Evolutionary conservation across 2,329 filamentous ascomycete species (phyloP).

Genomic region (Corinectria fuckeliana): DNA sequence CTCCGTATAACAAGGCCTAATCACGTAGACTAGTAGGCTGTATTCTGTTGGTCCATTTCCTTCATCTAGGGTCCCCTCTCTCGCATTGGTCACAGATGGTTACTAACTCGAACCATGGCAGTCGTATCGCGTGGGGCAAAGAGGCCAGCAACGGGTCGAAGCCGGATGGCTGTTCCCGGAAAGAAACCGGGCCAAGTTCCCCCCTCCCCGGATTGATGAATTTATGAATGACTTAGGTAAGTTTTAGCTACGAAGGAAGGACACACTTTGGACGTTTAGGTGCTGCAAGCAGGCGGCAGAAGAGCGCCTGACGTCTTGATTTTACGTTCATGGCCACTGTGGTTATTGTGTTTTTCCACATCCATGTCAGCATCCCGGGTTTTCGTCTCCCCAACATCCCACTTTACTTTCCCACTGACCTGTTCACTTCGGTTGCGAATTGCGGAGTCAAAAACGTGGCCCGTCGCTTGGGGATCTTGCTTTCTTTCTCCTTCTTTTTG

Average conservation of each 20-base stretch:
- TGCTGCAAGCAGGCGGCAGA: not conserved
- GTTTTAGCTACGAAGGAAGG: not conserved
- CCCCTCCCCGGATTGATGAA: not conserved
- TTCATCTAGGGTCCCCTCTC: not conserved
- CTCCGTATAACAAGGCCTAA: not conserved
- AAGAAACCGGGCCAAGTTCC: not conserved
- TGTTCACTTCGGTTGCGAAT: not conserved
- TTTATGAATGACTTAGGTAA: not conserved
- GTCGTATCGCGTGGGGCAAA: not conserved
- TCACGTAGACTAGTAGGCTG: not conserved
- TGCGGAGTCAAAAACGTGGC: constrained; percentile 1
- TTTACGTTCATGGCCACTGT: not conserved
- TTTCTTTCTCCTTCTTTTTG: constrained; percentile 10
- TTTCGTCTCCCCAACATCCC: constrained; percentile 5
- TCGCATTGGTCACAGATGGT: not conserved
- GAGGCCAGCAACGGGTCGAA: constrained; percentile 1
- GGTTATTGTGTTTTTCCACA: not conserved
- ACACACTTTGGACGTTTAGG: not conserved
- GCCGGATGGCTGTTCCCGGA: not conserved
- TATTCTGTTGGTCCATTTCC: not conserved
- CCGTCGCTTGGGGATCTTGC: constrained; percentile 8
- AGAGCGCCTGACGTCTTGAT: not conserved
- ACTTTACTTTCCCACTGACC: constrained; percentile 1
- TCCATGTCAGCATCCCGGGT: not conserved
- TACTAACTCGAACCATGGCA: constrained; percentile 3